Evolutionary conservation across 495 filamentous ascomycete species (phyloP), one percentile per base, ranked within the genome.

Genomic region (Clohesyomyces aquaticus): DNA sequence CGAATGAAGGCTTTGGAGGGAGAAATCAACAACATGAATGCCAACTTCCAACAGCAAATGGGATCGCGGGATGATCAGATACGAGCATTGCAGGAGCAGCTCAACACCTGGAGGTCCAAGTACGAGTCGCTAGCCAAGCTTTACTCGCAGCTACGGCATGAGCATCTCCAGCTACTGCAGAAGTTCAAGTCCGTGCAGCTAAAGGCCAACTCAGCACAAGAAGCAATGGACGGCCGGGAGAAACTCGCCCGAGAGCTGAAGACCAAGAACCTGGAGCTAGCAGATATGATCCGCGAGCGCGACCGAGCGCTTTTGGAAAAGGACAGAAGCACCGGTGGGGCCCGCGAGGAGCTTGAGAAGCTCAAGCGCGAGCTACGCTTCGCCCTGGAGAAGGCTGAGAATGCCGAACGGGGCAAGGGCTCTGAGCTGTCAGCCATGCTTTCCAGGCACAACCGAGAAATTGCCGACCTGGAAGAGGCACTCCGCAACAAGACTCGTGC

Each of bases 251-350:
- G 93, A 10, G 94, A 98, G 76, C 88, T 98, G 72, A 98, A 98
- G 82, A 96, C 92, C 22, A 98, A 97, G 85, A 98, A 98, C 73
- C 81, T 98, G 18, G 95, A 98, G 76, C 79, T 98, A 45, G 94
- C 94, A 52, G 93, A 98, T 74, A 97, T 98, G 94, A 98, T 98
- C 61, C 86, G 94, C 4, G 94, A 98, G 75, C 82, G 94, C 70
- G 94, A 98, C 73, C 85, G 94, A 68, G 94, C 94, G n/a, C 75
- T 96, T 42, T 91, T 96, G 64, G 95, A 98, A 46, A 86, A 90
- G 65, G 94, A 98, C 71, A 86, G 94, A 49, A 72, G 89, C 22
- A 84, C 82, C 49, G 95, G 94, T 50, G 88, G 85, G 42, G 92
- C 95, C 74, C 91, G 89, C 72, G 94, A 98, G 46, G 94, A 98